Evolutionary conservation across 2,329 filamentous ascomycete genomes (phyloP), one percentile per base, ranked within the genome.

Genomic region (Epichloe coenophiala): DNA sequence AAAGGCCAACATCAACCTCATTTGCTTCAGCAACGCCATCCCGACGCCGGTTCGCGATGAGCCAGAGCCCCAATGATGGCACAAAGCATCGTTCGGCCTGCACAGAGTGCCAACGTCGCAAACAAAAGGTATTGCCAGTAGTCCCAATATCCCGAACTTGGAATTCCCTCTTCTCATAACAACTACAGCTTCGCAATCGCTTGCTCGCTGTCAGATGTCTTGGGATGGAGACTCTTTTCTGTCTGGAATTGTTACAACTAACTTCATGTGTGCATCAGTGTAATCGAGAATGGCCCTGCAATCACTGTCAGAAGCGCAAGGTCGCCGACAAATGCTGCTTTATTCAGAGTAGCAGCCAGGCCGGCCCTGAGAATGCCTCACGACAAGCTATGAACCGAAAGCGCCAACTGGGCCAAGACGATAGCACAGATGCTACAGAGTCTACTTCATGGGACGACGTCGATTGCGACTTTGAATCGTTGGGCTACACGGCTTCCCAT

Each of bases 101-200:
- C 54, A 68, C 69, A 3, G 71, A 73, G 57, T 74, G 66, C 51
- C 58, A 62, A 38, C 62, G 66, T 15, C 64, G 66, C 46, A 69
- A 69, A 58, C 66, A 69, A 59, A 69, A 65, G 60, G 66, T 66
- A 58, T 52, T 35, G 21, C 4, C 4, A 11, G 8, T 23, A 21
- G 23, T 19, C 21, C 0, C 36, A 23, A 3, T 45, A 12, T 13
- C 27, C n/a, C 23, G 3, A 6, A 36, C 37, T 8, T 40, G 17
- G 17, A 17, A 17, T 7, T 17, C 11, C 40, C 15, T 17, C 7
- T 12, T 13, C 3, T 42, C 13, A 15, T 38, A 8, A 13, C 36
- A 38, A n/a, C n/a, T 38, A 8, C 36, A 38, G 36, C 36, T 38
- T n/a, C n/a, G 36, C 36, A 38, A 38, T n/a, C 13, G 36, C 12